Conservation (phyloP, 2,329 filamentous ascomycete species). For the Ploettnerulaceae sp. region DNA sequence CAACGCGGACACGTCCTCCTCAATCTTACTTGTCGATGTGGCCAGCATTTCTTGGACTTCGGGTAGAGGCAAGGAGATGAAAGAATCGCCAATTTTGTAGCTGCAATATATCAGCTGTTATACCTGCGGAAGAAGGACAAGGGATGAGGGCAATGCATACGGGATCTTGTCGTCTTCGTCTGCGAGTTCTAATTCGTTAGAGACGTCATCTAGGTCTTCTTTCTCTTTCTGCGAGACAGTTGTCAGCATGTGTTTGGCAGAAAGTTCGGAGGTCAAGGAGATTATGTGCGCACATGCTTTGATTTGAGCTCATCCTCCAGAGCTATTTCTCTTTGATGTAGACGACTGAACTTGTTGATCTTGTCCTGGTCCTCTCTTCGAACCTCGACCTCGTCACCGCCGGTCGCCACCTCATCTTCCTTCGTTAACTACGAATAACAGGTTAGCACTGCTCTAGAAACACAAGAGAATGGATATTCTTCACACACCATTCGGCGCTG, state of each 20-base stretch:
- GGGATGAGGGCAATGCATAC: conserved; percentile 45
- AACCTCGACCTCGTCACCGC: conserved; percentile 82
- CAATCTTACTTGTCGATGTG: conserved; percentile 65
- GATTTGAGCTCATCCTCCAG: conserved; percentile 75
- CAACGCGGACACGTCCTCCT: conserved; percentile 67
- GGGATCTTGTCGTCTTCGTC: conserved; percentile 93
- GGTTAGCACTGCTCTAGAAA: conserved; percentile 18
- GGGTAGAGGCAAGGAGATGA: conserved; percentile 77
- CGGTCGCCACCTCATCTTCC: conserved; percentile 75
- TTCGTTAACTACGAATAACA: conserved; percentile 63
- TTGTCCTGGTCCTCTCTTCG: conserved; percentile 96
- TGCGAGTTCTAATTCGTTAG: conserved; percentile 84
- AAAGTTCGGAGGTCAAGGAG: neutral
- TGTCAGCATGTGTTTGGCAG: conserved; percentile 6
- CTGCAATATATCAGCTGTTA: conserved; percentile 43
- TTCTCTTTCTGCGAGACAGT: conserved; percentile 75
- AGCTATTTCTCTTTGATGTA: conserved; percentile 78
- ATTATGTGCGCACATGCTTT: conserved; percentile 61
- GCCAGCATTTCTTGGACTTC: conserved; percentile 85
- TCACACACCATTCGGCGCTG: conserved; percentile 14
- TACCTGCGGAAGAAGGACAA: neutral
- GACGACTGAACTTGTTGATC: conserved; percentile 94
- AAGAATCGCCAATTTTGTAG: conserved; percentile 95
- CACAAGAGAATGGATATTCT: too few species aligned
- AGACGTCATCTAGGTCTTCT: conserved; percentile 92